A percentile compares a stretch with the other conserved stretches of the same genome.
Evolutionary conservation across 2,329 filamentous ascomycete species (phyloP).

Genomic region (Sordariomycetes sp.): DNA sequence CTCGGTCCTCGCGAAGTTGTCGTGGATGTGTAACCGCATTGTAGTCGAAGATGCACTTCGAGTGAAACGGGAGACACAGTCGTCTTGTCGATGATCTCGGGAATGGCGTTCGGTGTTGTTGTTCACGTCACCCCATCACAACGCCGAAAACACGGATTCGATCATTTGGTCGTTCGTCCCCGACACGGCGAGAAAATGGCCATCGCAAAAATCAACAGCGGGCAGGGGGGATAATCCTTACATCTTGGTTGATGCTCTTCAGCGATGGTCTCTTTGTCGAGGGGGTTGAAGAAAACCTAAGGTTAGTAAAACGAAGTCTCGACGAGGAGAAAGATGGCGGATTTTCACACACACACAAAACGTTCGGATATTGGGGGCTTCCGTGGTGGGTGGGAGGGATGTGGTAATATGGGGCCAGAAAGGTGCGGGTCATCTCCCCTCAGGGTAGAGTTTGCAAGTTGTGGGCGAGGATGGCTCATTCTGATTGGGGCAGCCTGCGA

Average conservation of each 20-base stretch:
- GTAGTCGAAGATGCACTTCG: neutral
- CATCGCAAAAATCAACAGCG: neutral
- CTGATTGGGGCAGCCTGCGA: slow-evolving; percentile 5
- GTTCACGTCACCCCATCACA: neutral
- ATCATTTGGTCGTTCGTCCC: neutral
- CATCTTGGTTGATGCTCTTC: slow-evolving; percentile 4
- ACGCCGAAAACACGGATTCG: neutral
- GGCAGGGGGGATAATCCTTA: neutral
- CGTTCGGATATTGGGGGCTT: neutral
- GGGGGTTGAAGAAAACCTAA: neutral
- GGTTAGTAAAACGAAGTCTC: neutral
- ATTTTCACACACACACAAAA: neutral
- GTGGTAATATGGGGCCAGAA: neutral
- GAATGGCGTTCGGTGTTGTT: neutral
- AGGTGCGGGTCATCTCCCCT: slow-evolving; percentile 2
- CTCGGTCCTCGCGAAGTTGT: neutral
- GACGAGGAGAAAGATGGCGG: neutral
- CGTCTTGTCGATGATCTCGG: neutral
- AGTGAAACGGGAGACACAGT: neutral
- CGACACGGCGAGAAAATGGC: neutral
- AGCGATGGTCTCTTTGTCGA: slow-evolving; percentile 3
- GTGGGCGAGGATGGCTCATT: slow-evolving; percentile 3
- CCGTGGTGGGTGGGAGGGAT: neutral
- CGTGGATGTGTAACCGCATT: neutral
- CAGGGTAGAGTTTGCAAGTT: slow-evolving; percentile 6